Evolutionary conservation across 257 asterid species (phyloP).

Genomic region (Solanum sitiens): DNA sequence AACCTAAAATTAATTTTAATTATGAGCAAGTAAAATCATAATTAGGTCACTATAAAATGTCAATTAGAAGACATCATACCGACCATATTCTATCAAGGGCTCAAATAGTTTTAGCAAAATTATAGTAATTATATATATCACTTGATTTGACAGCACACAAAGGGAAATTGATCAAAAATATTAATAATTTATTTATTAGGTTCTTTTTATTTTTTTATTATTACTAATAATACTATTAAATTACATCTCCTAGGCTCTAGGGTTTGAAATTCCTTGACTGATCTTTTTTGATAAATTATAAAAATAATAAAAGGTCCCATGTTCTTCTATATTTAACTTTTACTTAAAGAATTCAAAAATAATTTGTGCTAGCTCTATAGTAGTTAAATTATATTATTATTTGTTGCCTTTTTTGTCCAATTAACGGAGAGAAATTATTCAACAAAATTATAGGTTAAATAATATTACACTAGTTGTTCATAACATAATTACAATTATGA

Average conservation of each 20-base stretch:
- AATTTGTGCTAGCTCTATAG: constrained; percentile 11
- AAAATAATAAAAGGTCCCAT: constrained; percentile 9
- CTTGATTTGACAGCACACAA: constrained; percentile 46
- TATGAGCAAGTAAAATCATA: background rate
- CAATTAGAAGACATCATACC: background rate
- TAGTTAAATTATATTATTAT: background rate
- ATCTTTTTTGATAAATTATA: constrained; percentile 4
- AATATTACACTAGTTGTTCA: background rate
- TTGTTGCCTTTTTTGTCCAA: constrained; percentile 17
- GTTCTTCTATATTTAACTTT: constrained; percentile 7
- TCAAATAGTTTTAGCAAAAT: background rate
- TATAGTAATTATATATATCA: constrained; percentile 4
- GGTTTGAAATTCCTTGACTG: constrained; percentile 42
- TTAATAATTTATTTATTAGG: background rate
- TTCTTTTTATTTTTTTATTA: background rate
- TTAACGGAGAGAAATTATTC: constrained; percentile 19
- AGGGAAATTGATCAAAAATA: background rate
- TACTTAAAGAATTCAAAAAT: constrained; percentile 10
- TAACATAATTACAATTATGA: constrained; percentile 1
- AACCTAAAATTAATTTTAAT: background rate
- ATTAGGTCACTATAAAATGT: background rate
- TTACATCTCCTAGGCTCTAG: constrained; percentile 32
- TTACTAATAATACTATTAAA: background rate
- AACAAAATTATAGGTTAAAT: background rate
- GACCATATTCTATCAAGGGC: constrained; percentile 1